phyloP scores from a whole-genome alignment of 768 basidiomycete species.

The Suillus americanus region DNA sequence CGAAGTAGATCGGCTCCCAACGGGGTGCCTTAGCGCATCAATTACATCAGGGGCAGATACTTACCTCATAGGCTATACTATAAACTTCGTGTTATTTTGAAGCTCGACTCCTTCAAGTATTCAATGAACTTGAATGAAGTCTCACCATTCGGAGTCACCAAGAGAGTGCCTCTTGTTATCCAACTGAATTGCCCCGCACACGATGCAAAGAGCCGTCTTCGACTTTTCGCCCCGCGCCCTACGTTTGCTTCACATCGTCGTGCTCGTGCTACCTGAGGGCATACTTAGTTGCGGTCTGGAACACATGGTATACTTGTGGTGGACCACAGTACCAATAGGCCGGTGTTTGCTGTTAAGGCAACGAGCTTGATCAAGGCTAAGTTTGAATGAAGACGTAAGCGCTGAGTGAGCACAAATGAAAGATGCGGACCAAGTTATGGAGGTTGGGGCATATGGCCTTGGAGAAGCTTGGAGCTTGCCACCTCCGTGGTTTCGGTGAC shows the following conservation, averaged over 20 bases:
- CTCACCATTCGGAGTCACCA: not conserved
- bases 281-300: not conserved
- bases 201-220: not conserved
- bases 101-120: not conserved
- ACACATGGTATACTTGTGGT: not conserved
- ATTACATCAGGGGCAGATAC: too few species aligned
- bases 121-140: not conserved
- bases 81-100: too few species aligned
- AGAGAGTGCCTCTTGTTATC: not conserved
- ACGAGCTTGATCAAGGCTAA: not conserved
- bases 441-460: constrained; percentile 29
- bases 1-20: too few species aligned
- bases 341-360: not conserved
- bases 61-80: too few species aligned
- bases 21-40: too few species aligned
- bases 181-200: not conserved
- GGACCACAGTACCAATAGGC: not conserved
- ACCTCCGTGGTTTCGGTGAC: not conserved
- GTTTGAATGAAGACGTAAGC: not conserved
- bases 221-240: not conserved
- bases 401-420: constrained; percentile 22
- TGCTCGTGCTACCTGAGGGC: not conserved
- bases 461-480: not conserved
- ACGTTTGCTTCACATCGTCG: not conserved
- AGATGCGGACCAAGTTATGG: constrained; percentile 52